Base-by-base conservation (phyloP, 768 basidiomycete genomes). In the Leccinellum albellum region DNA sequence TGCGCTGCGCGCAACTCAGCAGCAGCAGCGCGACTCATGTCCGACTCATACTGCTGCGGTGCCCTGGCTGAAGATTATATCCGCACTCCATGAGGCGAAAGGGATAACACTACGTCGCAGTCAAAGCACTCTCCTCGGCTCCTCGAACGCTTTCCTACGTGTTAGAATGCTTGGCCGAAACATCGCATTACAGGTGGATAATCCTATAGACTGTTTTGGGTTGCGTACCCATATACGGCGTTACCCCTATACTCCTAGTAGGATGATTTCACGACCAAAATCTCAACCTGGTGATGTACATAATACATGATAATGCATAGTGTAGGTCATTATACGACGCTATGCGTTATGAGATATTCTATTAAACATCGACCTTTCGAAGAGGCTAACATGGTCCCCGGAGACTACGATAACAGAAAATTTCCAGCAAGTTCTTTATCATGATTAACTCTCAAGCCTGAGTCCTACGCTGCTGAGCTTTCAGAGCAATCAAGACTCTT, bases 401-500 rank as follows among this genome's bases (percentile, higher is more conserved):
- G 17, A 37, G 35, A 37, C 35, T 7, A 33, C 14, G 14, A 32
- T 32, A 32, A 23, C 32, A 54, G 6, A n/a, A 28, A 15, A 40
- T 17, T 20, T 26, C 3, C n/a, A 52, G 3, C 15, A 17, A 10
- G 28, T 28, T 29, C 10, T 7, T 8, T 20, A 10, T 7, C 12
- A 31, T 9, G 15, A 4, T 40, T 6, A 24, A 40, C 4, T 15
- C 14, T 40, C 45, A 46, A 17, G 45, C 45, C 31, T 33, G 8
- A 45, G 21, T 24, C 44, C 24, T 21, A 37, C 21, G 44, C 23
- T 12, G 26, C 6, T 4, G 32, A 23, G 50, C 26, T 1, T 31
- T 33, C 51, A 61, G 44, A 42, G 65, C 61, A 9, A 53, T 55
- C 56, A 68, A 48, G 21, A 67, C 67, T 4, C 7, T 31, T 40